Base-by-base conservation (phyloP, 257 asterid genomes). In the Nemophila menziesii region DNA sequence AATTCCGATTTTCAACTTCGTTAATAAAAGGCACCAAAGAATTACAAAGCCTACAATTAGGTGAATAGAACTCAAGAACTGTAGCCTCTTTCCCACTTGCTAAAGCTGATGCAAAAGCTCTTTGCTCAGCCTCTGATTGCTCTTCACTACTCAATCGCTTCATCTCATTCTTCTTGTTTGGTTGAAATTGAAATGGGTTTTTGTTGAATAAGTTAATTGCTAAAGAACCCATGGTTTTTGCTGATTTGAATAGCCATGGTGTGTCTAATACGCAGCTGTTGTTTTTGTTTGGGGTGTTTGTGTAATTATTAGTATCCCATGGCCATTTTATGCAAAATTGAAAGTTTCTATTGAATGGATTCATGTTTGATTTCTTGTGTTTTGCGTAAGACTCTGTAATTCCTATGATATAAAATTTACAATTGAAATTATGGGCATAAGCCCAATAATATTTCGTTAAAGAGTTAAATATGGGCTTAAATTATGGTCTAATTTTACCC, bases 291-390 rank as follows among this genome's bases (percentile, higher is more conserved):
- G 69, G 48, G 54, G 38, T 54, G 23, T 56, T 55, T 20, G 55
- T 62, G 33, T 54, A 62, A 12, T 27, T 43, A 39, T 60, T 57
- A 5, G 22, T 19, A 46, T 69, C 79, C 87, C 87, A 78, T 33
- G 93, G 93, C 92, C 89, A 81, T 59, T 73, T 80, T 52, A 74
- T 56, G 69, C 90, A 83, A 64, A 83, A 71, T 17, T 62, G 29
- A 23, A 75, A 75, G 38, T 58, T 22, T 19, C 69, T 74, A 7
- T 71, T 72, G 8, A 27, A 21, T 26, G 85, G 61, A 49, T 56
- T 69, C 85, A 74, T 72, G 29, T 51, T 18, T 51, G 19, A 34
- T 20, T 39, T 42, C 22, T 24, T n/a, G 13, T 24, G 23, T 16
- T 39, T 18, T 10, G 7, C 33, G 22, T 11, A 14, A 3, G 22